A percentile compares a stretch with the other conserved stretches of the same genome.
These are phyloP conservation scores for Fagopyrum homotropicum DNA, from an alignment of 148 eudicot genomes.

Conservation along the genomic window DNA sequence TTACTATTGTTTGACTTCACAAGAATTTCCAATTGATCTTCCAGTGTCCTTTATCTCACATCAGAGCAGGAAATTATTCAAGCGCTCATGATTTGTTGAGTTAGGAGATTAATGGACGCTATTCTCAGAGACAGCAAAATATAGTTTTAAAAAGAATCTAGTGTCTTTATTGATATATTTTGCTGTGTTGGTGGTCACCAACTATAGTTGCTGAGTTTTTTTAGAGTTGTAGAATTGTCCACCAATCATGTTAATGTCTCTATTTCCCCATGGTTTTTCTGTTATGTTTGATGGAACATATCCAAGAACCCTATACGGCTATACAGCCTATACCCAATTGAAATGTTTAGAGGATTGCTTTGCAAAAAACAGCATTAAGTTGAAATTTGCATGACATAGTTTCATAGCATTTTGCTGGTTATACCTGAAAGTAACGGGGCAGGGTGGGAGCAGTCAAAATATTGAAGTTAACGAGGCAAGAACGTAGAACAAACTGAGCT, in stretches of 20 bases:
- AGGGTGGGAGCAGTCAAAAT: neutral
- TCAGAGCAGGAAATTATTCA: neutral
- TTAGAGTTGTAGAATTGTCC: neutral
- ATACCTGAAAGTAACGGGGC: neutral
- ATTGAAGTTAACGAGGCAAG: neutral
- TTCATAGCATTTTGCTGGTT: neutral
- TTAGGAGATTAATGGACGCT: neutral
- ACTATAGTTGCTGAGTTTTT: neutral
- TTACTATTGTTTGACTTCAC: neutral
- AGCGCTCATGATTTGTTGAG: neutral
- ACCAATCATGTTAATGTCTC: neutral
- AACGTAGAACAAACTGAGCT: neutral
- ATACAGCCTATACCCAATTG: constrained; percentile 9
- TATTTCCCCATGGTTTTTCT: no score
- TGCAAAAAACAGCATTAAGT: neutral
- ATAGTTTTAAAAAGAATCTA: no score
- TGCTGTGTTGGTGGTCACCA: no score
- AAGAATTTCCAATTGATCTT: no score
- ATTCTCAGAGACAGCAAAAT: neutral
- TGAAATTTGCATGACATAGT: neutral
- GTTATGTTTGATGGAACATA: neutral
- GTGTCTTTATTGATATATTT: neutral
- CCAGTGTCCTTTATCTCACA: neutral
- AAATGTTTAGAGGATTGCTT: neutral
- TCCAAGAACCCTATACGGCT: neutral